Percentiles rank a stretch among this genome's conserved stretches.
Conservation (phyloP, 2,329 filamentous ascomycete genomes). For the Diaporthe eres region DNA sequence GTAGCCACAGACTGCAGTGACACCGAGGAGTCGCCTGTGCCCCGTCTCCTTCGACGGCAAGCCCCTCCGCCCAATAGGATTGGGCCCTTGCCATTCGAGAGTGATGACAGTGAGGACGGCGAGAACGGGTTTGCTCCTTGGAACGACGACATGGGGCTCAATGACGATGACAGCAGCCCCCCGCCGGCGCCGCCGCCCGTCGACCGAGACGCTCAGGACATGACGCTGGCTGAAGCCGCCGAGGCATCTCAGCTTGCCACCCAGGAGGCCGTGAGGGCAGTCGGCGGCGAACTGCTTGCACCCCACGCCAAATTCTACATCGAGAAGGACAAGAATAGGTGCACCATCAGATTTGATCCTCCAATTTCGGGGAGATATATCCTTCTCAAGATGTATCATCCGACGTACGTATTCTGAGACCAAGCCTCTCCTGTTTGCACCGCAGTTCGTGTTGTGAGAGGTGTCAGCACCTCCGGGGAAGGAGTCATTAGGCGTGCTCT, state of each 20-base stretch:
- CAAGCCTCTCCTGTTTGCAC: background rate
- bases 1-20: constrained; percentile 69
- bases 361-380: constrained; percentile 87
- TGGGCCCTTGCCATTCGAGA: constrained; percentile 69
- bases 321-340: constrained; percentile 84
- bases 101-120: constrained; percentile 57
- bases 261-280: constrained; percentile 69
- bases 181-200: constrained; percentile 45
- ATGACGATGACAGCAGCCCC: constrained; percentile 45
- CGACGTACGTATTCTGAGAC: constrained; percentile 51
- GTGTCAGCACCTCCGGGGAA: background rate
- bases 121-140: constrained; percentile 48
- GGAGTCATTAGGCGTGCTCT: background rate
- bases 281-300: constrained; percentile 73
- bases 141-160: constrained; percentile 49
- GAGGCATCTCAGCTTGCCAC: constrained; percentile 67
- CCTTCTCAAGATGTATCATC: constrained; percentile 85
- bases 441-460: background rate
- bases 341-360: constrained; percentile 88
- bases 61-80: constrained; percentile 64
- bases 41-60: constrained; percentile 47
- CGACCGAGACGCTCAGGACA: constrained; percentile 46
- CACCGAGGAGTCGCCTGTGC: constrained; percentile 59
- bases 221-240: constrained; percentile 55
- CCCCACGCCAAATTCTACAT: constrained; percentile 90